Percentiles rank a stretch among this genome's conserved stretches.
phyloP scores from a whole-genome alignment of 179 eudicot species.

The Amaranthus tricolor region DNA sequence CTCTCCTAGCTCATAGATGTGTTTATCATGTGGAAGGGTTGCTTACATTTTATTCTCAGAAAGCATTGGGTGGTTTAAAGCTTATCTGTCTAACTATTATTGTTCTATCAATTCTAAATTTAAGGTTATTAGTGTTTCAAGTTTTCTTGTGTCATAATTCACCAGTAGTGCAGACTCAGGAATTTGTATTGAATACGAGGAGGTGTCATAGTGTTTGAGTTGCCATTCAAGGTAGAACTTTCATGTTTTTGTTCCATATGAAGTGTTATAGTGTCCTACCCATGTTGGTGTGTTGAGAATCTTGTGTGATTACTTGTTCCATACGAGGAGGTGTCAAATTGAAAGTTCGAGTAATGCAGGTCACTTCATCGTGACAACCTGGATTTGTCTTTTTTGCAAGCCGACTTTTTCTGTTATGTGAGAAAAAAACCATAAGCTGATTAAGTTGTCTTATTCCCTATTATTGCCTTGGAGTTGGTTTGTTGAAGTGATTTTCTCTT shows the following conservation, averaged over 20 bases:
- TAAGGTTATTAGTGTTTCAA: not conserved
- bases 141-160: not conserved
- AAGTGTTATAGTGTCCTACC: too few relatives aligned
- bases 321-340: too few relatives aligned
- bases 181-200: too few relatives aligned
- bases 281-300: too few relatives aligned
- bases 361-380: not conserved
- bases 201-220: too few relatives aligned
- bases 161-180: too few relatives aligned
- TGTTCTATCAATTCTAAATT: not conserved
- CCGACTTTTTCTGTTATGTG: not conserved
- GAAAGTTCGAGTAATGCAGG: too few relatives aligned
- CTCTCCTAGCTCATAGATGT: not conserved
- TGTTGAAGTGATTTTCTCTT: conserved; percentile 10
- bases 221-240: too few relatives aligned
- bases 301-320: too few relatives aligned
- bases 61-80: not conserved
- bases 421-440: not conserved
- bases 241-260: too few relatives aligned
- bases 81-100: not conserved
- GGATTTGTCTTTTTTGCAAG: not conserved
- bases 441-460: not conserved
- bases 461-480: conserved; percentile 13
- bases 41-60: not conserved
- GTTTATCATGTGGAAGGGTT: not conserved